A percentile compares a stretch with the other conserved stretches of the same genome.
phyloP scores from a whole-genome alignment of 257 asterid genomes.

The Nyctanthes arbortristis region DNA sequence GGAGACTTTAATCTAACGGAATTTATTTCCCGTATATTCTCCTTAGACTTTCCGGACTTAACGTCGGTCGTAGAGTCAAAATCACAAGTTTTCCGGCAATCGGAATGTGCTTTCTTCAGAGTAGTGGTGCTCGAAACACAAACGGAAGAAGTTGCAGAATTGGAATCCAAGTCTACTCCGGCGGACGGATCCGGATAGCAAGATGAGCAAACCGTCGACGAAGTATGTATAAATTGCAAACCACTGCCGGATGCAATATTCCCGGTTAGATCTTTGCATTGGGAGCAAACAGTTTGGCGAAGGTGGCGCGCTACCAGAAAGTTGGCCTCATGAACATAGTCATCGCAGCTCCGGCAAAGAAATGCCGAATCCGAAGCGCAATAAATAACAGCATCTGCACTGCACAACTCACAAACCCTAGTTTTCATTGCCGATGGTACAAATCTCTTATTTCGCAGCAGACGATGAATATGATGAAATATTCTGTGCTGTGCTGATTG shows the following conservation, averaged over 20 bases:
- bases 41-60: neutral
- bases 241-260: conserved; percentile 14
- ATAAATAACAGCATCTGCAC: conserved; percentile 38
- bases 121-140: conserved; percentile 50
- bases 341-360: conserved; percentile 58
- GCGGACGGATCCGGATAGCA: conserved; percentile 25
- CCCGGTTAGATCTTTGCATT: conserved; percentile 29
- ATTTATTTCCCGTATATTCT: conserved; percentile 5
- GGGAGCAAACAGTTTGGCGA: conserved; percentile 40
- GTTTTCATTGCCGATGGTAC: conserved; percentile 13
- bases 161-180: conserved; percentile 19
- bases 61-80: conserved; percentile 17
- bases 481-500: too few species aligned
- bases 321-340: conserved; percentile 55
- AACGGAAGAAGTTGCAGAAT: conserved; percentile 25
- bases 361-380: conserved; percentile 68
- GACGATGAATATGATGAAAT: too few species aligned
- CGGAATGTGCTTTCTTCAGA: conserved; percentile 23
- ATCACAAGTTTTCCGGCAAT: neutral
- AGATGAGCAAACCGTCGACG: conserved; percentile 21
- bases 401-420: conserved; percentile 53
- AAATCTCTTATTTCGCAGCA: neutral
- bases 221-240: neutral
- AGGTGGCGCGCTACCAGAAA: conserved; percentile 68
- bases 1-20: conserved; percentile 1